Evolutionary conservation across 106 monocot species (phyloP), one percentile per base, ranked within the genome.

Genomic region (Xerophyta viscosa): DNA sequence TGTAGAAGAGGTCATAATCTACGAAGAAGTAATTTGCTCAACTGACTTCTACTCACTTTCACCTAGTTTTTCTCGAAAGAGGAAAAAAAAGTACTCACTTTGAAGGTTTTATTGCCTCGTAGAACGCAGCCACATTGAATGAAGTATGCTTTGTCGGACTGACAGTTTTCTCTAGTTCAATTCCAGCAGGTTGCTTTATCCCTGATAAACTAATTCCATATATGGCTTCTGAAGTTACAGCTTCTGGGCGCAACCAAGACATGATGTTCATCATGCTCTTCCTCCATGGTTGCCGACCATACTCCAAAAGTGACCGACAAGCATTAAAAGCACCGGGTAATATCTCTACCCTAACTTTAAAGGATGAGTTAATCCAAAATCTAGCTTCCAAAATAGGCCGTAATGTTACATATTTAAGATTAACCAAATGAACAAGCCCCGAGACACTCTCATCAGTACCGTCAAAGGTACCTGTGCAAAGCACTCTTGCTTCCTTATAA

Each of bases 31-130:
- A n/a, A n/a, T n/a, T n/a, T n/a, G n/a, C n/a, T n/a, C n/a, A n/a
- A n/a, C n/a, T n/a, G n/a, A n/a, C n/a, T n/a, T n/a, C n/a, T n/a
- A n/a, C n/a, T n/a, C n/a, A n/a, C n/a, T n/a, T n/a, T n/a, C n/a
- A n/a, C n/a, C n/a, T n/a, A n/a, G n/a, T n/a, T n/a, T n/a, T 8
- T 44, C 15, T 14, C 14, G 3, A 44, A 8, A 44, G 15, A 44
- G n/a, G 43, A 44, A 44, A 44, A 3, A 44, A 44, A 44, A 3
- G 3, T 14, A 44, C 79, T 65, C 48, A 96, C 96, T 69, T 85
- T 48, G 96, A 88, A 50, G 85, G 96, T 49, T 79, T 96, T 45
- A 96, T 82, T 36, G 88, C 84, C 49, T 96, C 96, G 68, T 82
- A 96, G 64, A 96, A 89, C 13, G 46, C 47, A 66, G 68, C 50